Evolutionary conservation across 2,329 filamentous ascomycete genomes (phyloP).

Genomic region (Pseudogymnoascus sp.): DNA sequence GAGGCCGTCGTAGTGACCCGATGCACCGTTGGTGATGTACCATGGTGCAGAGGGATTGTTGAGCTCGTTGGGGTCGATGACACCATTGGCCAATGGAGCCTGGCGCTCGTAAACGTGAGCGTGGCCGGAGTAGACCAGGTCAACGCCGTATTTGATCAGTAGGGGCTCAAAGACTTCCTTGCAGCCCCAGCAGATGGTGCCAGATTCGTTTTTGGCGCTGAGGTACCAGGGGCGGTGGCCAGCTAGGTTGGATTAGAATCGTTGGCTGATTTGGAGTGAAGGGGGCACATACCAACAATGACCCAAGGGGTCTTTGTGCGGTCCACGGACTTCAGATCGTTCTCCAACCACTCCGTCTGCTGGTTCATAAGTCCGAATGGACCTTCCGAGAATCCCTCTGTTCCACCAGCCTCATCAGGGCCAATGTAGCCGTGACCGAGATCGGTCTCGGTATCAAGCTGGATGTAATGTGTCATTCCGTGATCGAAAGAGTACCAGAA

Average conservation of each 20-base stretch:
- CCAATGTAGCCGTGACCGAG: conserved; percentile 40
- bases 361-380: conserved; percentile 37
- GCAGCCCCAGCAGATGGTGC: conserved; percentile 31
- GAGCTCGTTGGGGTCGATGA: conserved; percentile 17
- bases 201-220: conserved; percentile 13
- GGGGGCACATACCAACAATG: conserved; percentile 17
- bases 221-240: conserved; percentile 25
- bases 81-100: conserved; percentile 16
- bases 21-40: conserved; percentile 27
- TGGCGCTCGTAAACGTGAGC: conserved; percentile 39
- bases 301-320: conserved; percentile 25
- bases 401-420: conserved; percentile 32
- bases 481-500: conserved; percentile 56
- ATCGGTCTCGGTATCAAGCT: conserved; percentile 51
- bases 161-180: conserved; percentile 40
- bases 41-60: conserved; percentile 19
- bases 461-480: conserved; percentile 46
- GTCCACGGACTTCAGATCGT: conserved; percentile 23
- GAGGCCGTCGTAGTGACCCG: conserved; percentile 27
- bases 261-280: not conserved
- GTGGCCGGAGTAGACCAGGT: conserved; percentile 40
- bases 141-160: conserved; percentile 38
- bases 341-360: conserved; percentile 40
- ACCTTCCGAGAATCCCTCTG: conserved; percentile 34
- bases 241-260: not conserved